Conservation (phyloP, 2,329 filamentous ascomycete genomes). For the Penicillium vulpinum region DNA sequence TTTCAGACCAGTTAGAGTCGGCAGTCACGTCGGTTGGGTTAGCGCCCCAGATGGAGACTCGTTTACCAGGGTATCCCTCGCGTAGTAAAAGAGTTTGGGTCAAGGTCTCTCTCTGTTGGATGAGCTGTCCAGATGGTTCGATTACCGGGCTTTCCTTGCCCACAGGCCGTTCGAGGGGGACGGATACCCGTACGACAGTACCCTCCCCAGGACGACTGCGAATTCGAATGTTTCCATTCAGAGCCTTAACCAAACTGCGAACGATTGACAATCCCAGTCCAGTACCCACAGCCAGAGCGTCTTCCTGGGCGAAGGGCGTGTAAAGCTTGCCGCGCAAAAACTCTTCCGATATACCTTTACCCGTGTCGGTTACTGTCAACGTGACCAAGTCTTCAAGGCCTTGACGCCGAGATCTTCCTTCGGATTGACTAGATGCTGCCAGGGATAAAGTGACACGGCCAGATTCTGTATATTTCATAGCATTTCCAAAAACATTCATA, state of each 20-base stretch:
- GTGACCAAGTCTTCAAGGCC: conserved; percentile 37
- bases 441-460: conserved; percentile 54
- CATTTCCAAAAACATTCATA: conserved; percentile 64
- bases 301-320: conserved; percentile 60
- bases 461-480: conserved; percentile 60
- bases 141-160: conserved; percentile 27
- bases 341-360: conserved; percentile 64
- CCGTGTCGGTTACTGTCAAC: conserved; percentile 62
- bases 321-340: conserved; percentile 63
- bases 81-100: conserved; percentile 28
- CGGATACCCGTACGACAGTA: conserved; percentile 54
- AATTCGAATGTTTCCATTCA: conserved; percentile 61
- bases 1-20: conserved; percentile 28
- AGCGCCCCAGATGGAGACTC: conserved; percentile 32
- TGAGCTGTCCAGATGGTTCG: conserved; percentile 17
- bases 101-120: conserved; percentile 25
- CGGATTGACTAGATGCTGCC: conserved; percentile 29
- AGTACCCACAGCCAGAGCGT: conserved; percentile 53
- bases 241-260: conserved; percentile 58
- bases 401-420: conserved; percentile 33
- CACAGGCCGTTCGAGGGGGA: conserved; percentile 43
- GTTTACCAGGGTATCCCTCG: conserved; percentile 27
- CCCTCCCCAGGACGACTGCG: conserved; percentile 55
- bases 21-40: conserved; percentile 19
- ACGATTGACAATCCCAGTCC: conserved; percentile 66